Evolutionary conservation across 176 grass and related monocot genomes (phyloP).

Genomic region (Pontederia paniculata): DNA sequence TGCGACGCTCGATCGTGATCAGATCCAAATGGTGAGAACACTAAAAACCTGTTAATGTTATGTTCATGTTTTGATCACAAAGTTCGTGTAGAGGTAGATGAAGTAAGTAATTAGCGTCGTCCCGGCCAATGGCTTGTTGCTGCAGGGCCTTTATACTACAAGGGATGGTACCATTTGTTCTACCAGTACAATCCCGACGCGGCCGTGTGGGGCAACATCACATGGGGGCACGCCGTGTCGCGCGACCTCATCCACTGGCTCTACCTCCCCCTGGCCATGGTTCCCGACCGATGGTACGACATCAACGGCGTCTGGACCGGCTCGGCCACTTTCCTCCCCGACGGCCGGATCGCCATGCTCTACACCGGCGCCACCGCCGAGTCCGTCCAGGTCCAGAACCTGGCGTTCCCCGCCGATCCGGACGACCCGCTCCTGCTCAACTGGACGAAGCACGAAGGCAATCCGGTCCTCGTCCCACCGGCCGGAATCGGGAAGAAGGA

Average conservation of each 20-base stretch:
- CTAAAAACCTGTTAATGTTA: neutral
- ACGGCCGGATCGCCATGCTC: slow-evolving; percentile 59
- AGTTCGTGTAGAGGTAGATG: neutral
- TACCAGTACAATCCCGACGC: slow-evolving; percentile 87
- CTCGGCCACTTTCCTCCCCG: slow-evolving; percentile 51
- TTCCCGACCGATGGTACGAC: slow-evolving; percentile 70
- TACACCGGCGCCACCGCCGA: slow-evolving; percentile 69
- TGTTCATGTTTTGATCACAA: neutral
- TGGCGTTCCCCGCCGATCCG: slow-evolving; percentile 43
- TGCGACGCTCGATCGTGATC: no score
- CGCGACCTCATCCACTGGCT: slow-evolving; percentile 86
- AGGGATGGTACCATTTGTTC: slow-evolving; percentile 86
- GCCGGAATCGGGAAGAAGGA: slow-evolving; percentile 40
- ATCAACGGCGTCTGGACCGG: slow-evolving; percentile 68
- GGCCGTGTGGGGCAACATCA: slow-evolving; percentile 79
- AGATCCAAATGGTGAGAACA: slow-evolving; percentile 73
- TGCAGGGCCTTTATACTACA: slow-evolving; percentile 66
- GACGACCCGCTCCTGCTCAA: slow-evolving; percentile 43
- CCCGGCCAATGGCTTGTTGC: neutral
- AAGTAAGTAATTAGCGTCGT: slow-evolving; percentile 14
- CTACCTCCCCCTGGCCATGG: slow-evolving; percentile 62
- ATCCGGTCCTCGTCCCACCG: slow-evolving; percentile 57
- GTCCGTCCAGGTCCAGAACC: slow-evolving; percentile 71
- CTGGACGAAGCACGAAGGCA: slow-evolving; percentile 56
- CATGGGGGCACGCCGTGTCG: slow-evolving; percentile 80